Conservation (phyloP, 306 rosid species). For the Calophaca sinica region DNA sequence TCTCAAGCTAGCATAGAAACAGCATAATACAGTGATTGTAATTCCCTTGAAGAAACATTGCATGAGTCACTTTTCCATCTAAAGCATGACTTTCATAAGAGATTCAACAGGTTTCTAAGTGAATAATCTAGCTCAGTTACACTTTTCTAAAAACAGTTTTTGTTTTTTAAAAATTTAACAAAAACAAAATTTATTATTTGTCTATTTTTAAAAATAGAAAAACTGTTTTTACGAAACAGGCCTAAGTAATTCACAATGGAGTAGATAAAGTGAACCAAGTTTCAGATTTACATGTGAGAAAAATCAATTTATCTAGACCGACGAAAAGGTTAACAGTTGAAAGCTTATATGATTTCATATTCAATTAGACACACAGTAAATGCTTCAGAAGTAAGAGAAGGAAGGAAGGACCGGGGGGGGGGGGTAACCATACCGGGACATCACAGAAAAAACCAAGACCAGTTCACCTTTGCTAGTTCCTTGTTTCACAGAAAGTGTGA, state of each 20-base stretch:
- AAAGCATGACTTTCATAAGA: not conserved
- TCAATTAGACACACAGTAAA: not conserved
- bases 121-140: not conserved
- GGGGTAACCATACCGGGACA: not conserved
- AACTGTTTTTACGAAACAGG: too few relatives aligned
- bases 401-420: too few relatives aligned
- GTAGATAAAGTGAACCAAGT: slow-evolving; percentile 20
- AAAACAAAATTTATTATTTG: too few relatives aligned
- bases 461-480: slow-evolving; percentile 11
- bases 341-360: not conserved
- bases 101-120: not conserved
- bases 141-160: too few relatives aligned
- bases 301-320: slow-evolving; percentile 8
- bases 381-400: too few relatives aligned
- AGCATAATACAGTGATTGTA: not conserved
- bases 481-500: slow-evolving; percentile 10
- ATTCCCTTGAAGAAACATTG: not conserved
- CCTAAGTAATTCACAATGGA: slow-evolving; percentile 5
- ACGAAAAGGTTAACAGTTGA: not conserved
- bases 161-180: too few relatives aligned
- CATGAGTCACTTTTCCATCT: not conserved
- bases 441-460: slow-evolving; percentile 28
- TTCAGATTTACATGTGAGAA: slow-evolving; percentile 27
- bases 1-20: not conserved
- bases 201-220: too few relatives aligned